Evolutionary conservation across 2,329 filamentous ascomycete genomes (phyloP).

Genomic region (Paecilomyces formosus): DNA sequence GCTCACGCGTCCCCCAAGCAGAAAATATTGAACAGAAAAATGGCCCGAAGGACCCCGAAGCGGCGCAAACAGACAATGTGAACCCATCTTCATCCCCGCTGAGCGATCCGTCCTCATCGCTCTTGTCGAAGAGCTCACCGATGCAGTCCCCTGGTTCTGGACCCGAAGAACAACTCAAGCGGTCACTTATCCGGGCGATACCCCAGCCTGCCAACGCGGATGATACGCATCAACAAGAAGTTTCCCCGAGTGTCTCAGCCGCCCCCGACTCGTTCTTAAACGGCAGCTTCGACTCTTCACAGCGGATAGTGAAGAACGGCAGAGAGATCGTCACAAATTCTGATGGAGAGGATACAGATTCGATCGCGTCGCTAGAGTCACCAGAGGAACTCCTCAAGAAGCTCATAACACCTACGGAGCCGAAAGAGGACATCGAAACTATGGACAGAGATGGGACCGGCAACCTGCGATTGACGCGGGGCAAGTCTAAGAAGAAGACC

Average conservation of each 20-base stretch:
- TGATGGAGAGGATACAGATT: conserved; percentile 62
- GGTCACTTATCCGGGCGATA: conserved; percentile 8
- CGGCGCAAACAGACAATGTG: conserved; percentile 9
- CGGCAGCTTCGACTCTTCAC: conserved; percentile 25
- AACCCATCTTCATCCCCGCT: conserved; percentile 19
- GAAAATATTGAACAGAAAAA: neutral
- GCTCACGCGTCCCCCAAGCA: conserved; percentile 21
- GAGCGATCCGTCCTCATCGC: conserved; percentile 17
- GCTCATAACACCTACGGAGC: conserved; percentile 12
- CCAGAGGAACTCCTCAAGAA: conserved; percentile 44
- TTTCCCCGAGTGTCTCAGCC: conserved; percentile 11
- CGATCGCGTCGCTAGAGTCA: conserved; percentile 47
- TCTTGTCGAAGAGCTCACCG: conserved; percentile 9
- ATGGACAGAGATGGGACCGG: conserved; percentile 5
- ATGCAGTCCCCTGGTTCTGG: conserved; percentile 10
- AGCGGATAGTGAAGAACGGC: conserved; percentile 51
- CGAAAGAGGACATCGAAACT: conserved; percentile 4
- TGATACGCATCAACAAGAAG: conserved; percentile 9
- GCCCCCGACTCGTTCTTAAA: conserved; percentile 11
- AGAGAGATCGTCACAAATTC: conserved; percentile 55
- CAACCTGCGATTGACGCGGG: conserved; percentile 9
- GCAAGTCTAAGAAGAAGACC: conserved; percentile 3
- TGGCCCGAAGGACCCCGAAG: conserved; percentile 7
- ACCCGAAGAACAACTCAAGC: conserved; percentile 8
- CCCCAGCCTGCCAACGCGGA: conserved; percentile 4